phyloP scores from a whole-genome alignment of 2,329 filamentous ascomycete species.

The Saccharata proteae region DNA sequence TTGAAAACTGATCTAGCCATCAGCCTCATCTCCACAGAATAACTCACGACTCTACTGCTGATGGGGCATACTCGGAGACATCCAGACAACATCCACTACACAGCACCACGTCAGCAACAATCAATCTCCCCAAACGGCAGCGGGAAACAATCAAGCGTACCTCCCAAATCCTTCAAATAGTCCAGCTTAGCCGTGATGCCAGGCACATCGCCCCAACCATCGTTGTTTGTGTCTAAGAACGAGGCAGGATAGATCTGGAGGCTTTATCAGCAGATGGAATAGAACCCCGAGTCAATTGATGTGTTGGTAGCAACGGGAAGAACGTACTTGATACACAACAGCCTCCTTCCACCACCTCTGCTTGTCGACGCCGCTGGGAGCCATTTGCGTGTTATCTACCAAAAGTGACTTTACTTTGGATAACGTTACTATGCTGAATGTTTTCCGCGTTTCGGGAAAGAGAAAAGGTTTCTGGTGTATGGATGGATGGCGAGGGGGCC shows the following conservation, averaged over 20 bases:
- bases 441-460: too few relatives aligned
- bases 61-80: conserved; percentile 39
- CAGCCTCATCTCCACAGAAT: not conserved
- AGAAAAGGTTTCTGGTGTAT: too few relatives aligned
- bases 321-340: conserved; percentile 23
- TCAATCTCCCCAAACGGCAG: too few relatives aligned
- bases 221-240: conserved; percentile 42
- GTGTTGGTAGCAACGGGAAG: too few relatives aligned
- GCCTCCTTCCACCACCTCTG: conserved; percentile 34
- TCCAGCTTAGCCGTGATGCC: conserved; percentile 52
- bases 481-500: too few relatives aligned
- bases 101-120: conserved; percentile 13
- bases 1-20: conserved; percentile 37
- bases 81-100: conserved; percentile 51
- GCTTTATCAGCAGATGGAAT: too few relatives aligned
- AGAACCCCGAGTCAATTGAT: not conserved
- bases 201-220: conserved; percentile 49
- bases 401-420: too few relatives aligned
- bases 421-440: too few relatives aligned
- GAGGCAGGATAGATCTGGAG: conserved; percentile 34
- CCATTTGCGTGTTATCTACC: too few relatives aligned
- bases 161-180: conserved; percentile 37
- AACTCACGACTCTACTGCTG: conserved; percentile 3
- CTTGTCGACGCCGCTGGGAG: conserved; percentile 1
- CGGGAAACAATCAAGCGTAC: too few relatives aligned